Evolutionary conservation across 177 flowering plant genomes (phyloP), one percentile per base, ranked within the genome.

Genomic region (Vitis hybrid): DNA sequence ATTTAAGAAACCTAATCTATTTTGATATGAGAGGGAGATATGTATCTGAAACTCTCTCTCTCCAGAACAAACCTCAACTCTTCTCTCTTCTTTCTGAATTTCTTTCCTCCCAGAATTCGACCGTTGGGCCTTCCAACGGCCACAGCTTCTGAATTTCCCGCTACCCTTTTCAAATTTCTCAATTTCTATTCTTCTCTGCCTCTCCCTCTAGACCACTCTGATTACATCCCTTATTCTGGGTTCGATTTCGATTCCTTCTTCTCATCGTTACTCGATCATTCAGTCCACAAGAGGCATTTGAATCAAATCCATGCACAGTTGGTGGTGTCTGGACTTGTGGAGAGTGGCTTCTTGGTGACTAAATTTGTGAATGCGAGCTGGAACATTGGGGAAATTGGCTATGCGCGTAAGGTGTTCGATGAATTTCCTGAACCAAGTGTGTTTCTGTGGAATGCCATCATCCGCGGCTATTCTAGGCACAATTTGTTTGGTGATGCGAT

Each of bases 391-490:
- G 84, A 82, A 64, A 67, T 82, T 54, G 2, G 30, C 11, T 76
- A 80, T 78, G 88, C 87, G 0, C 83, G 83, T 16, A 70, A 81
- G 52, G 65, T 83, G 80, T 85, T 87, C 57, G 86, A 85, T 51
- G 75, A 72, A 67, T 80, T 82, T 71, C 70, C 80, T n/a, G 69
- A 80, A 7, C 86, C 88, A 19, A 76, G 82, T 67, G 81, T 85
- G 51, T 83, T 81, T 67, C 67, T 85, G 62, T 87, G 84, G 85
- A 87, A 85, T 71, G 87, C 86, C 0, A 73, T 87, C 32, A 76
- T 87, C 52, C 70, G 83, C 27, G 69, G 83, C 9, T 80, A 79
- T 75, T 78, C 84, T 4, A 79, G 65, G 60, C 78, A 78, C 48
- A 66, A 70, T 60, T 66, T 79, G 63, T 79, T 74, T 61, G 24